phyloP scores from a whole-genome alignment of 768 basidiomycete species.

The Kwoniella mangroviensis region DNA sequence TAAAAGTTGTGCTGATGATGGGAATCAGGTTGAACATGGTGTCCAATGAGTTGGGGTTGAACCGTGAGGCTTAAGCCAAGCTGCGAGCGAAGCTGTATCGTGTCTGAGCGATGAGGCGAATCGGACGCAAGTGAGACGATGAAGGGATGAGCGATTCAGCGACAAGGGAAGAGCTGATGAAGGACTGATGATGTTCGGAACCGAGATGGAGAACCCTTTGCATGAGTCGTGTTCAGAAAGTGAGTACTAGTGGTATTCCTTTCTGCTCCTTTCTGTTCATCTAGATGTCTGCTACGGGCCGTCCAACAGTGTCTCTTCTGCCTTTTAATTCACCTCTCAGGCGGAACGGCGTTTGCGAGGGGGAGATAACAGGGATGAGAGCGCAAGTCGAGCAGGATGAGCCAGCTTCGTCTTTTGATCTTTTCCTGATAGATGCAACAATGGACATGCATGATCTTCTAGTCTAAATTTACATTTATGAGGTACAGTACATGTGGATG shows the following conservation, averaged over 20 bases:
- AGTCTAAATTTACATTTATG: no score
- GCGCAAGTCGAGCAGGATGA: no score
- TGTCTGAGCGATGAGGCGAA: background rate
- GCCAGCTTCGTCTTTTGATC: background rate
- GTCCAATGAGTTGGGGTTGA: background rate
- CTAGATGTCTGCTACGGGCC: no score
- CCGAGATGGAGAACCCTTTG: background rate
- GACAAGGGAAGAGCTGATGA: background rate
- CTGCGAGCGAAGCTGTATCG: background rate
- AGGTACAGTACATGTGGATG: no score
- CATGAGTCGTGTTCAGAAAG: background rate
- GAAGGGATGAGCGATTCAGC: no score
- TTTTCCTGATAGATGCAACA: background rate
- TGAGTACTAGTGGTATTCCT: slow-evolving; percentile 1
- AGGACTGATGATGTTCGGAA: background rate
- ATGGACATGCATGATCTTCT: background rate
- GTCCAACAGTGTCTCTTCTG: no score
- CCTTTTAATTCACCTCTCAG: no score
- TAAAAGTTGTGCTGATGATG: slow-evolving; percentile 35
- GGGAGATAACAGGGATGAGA: no score
- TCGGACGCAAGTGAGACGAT: no score
- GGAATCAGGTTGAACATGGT: slow-evolving; percentile 29
- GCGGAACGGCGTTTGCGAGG: no score
- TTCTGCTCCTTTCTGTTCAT: background rate
- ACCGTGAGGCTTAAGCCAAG: background rate